Percentiles rank a stretch among this genome's conserved stretches.
These are phyloP conservation scores for Backusella mclennaniae DNA, from an alignment of 192 early-diverging fungal genomes.

Conservation along the genomic window DNA sequence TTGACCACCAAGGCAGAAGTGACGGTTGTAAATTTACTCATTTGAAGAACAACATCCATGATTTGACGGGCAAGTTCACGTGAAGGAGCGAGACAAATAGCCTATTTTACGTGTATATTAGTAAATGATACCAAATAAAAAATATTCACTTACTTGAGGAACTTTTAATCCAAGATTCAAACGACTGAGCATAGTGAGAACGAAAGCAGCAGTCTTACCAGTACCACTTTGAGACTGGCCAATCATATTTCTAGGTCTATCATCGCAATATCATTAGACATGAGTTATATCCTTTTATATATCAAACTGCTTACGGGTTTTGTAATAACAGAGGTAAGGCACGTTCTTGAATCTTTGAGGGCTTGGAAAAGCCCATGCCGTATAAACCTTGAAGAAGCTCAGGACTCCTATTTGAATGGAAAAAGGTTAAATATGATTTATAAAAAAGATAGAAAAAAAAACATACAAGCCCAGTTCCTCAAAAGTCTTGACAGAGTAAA, in stretches of 20 bases:
- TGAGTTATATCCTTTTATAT: background rate
- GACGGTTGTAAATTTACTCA: constrained; percentile 89
- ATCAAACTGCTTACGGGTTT: constrained; percentile 61
- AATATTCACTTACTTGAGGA: constrained; percentile 54
- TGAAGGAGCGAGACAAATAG: constrained; percentile 87
- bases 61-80: constrained; percentile 96
- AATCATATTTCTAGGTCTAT: constrained; percentile 90
- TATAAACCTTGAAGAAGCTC: constrained; percentile 92
- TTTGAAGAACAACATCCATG: constrained; percentile 82
- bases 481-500: constrained; percentile 81
- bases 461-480: constrained; percentile 70
- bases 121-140: background rate
- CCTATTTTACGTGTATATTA: constrained; percentile 35
- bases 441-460: background rate
- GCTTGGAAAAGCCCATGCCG: constrained; percentile 89
- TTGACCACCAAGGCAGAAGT: constrained; percentile 78
- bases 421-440: background rate
- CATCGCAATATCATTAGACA: background rate
- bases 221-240: constrained; percentile 98
- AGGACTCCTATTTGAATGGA: constrained; percentile 51
- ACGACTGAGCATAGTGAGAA: constrained; percentile 87
- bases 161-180: constrained; percentile 65
- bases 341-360: constrained; percentile 95
- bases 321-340: constrained; percentile 86
- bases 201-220: constrained; percentile 97